phyloP scores from a whole-genome alignment of 83 land plant species.

The Diphasiastrum complanatum region DNA sequence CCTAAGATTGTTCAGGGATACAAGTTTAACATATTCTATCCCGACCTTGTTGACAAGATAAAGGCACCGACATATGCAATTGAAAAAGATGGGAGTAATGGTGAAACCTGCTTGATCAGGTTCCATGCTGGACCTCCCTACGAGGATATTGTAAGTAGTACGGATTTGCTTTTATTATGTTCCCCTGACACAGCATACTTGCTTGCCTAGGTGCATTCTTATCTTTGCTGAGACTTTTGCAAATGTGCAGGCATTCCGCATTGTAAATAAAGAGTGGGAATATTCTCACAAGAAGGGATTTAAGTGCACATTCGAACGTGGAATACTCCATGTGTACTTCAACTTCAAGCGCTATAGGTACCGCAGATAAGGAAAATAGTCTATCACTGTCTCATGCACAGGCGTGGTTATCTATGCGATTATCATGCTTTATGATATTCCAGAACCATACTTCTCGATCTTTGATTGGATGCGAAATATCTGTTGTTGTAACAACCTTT shows the following conservation, averaged over 20 bases:
- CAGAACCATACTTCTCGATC: too few species aligned
- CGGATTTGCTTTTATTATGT: neutral
- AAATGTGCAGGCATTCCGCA: slow-evolving; percentile 86
- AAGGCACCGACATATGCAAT: slow-evolving; percentile 81
- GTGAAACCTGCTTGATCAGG: slow-evolving; percentile 87
- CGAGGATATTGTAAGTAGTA: slow-evolving; percentile 84
- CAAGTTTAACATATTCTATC: slow-evolving; percentile 97
- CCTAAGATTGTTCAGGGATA: slow-evolving; percentile 99
- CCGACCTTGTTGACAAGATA: slow-evolving; percentile 91
- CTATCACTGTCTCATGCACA: neutral
- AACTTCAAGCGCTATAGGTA: slow-evolving; percentile 85
- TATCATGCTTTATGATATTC: too few species aligned
- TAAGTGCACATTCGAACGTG: slow-evolving; percentile 94
- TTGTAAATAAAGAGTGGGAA: slow-evolving; percentile 99
- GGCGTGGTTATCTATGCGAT: too few species aligned
- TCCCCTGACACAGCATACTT: neutral
- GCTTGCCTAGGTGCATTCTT: neutral
- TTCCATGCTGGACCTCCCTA: slow-evolving; percentile 99
- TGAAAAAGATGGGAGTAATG: slow-evolving; percentile 84
- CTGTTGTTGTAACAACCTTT: too few species aligned
- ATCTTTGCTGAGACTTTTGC: neutral
- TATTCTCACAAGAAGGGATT: slow-evolving; percentile 98
- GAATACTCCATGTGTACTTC: slow-evolving; percentile 84
- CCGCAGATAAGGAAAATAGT: slow-evolving; percentile 36
- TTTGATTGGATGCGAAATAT: too few species aligned